Evolutionary conservation across 148 eudicot species (phyloP), one percentile per base, ranked within the genome.

Genomic region (Chenopodium suecicum): DNA sequence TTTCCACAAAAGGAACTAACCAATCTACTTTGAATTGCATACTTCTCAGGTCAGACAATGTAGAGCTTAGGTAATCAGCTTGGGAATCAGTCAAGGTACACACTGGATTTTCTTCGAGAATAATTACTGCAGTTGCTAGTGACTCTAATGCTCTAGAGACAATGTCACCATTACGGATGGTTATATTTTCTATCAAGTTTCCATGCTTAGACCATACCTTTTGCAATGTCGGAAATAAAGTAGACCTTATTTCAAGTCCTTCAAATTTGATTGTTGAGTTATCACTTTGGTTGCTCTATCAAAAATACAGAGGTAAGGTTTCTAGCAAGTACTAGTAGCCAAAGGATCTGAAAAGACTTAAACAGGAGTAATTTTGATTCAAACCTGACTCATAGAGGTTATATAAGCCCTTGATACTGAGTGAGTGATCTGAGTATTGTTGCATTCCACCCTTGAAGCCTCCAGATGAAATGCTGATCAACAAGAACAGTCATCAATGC

Each of bases 181-280:
- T 44, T 16, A 37, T 44, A 8, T 62, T 34, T 22, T 58, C 41
- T 1, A 76, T 13, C 9, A 76, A 8, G 52, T 76, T 76, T 9
- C 79, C 69, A 58, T 76, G 69, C n/a, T 60, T 76, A 10, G 48
- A 22, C 79, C 68, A 60, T 7, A 76, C 31, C 13, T 34, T 31
- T 32, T 37, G 79, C 79, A 76, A 62, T 19, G 29, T 76, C 20
- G 50, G 69, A 25, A 34, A 50, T 56, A 76, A 41, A 37, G 20
- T 22, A 56, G 79, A 60, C 50, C 37, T 37, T 58, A 76, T 62
- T 20, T 76, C 52, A 9, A 76, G 7, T 62, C 79, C 79, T 62
- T 76, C 69, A 37, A 46, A 72, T 22, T 7, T 17, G 11, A 47
- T 5, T 41, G 52, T 6, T 4, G 7, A 37, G 44, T 37, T 37